These are phyloP conservation scores for California macrophylla DNA, from an alignment of 441 rosid genomes.

Conservation along the genomic window DNA sequence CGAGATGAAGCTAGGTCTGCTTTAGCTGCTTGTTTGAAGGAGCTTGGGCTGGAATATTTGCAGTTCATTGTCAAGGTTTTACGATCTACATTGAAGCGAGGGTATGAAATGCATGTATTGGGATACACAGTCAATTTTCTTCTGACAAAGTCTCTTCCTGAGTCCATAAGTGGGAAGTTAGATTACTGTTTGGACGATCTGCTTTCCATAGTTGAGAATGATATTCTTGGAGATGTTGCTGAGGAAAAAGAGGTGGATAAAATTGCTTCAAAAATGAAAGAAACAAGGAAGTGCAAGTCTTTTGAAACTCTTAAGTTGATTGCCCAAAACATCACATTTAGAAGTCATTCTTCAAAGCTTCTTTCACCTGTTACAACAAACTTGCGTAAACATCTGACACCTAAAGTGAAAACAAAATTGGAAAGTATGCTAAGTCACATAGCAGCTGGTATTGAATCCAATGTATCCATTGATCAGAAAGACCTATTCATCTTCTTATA, in stretches of 20 bases:
- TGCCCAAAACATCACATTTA: slow-evolving; percentile 63
- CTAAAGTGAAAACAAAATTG: slow-evolving; percentile 58
- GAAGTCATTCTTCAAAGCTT: slow-evolving; percentile 54
- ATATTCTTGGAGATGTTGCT: slow-evolving; percentile 84
- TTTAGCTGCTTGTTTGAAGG: slow-evolving; percentile 82
- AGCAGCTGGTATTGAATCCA: slow-evolving; percentile 71
- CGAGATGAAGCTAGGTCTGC: slow-evolving; percentile 84
- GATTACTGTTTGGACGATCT: slow-evolving; percentile 84
- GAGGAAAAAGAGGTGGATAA: slow-evolving; percentile 87
- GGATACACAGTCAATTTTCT: slow-evolving; percentile 68
- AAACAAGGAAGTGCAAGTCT: slow-evolving; percentile 65
- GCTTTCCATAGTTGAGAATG: slow-evolving; percentile 57
- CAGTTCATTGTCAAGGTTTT: slow-evolving; percentile 53
- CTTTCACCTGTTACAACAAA: slow-evolving; percentile 53
- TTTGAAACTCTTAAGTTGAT: slow-evolving; percentile 69
- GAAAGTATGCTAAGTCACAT: slow-evolving; percentile 65
- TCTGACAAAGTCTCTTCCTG: slow-evolving; percentile 44
- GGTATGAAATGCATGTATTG: slow-evolving; percentile 80
- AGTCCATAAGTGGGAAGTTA: slow-evolving; percentile 42
- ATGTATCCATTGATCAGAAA: slow-evolving; percentile 74
- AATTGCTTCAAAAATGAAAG: slow-evolving; percentile 85
- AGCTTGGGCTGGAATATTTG: slow-evolving; percentile 79
- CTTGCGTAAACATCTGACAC: slow-evolving; percentile 56
- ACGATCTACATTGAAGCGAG: slow-evolving; percentile 65
- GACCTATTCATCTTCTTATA: slow-evolving; percentile 62